Percentiles rank a stretch among this genome's conserved stretches.
phyloP scores from a whole-genome alignment of 345 rosid species.

The Hirschfeldia incana region DNA sequence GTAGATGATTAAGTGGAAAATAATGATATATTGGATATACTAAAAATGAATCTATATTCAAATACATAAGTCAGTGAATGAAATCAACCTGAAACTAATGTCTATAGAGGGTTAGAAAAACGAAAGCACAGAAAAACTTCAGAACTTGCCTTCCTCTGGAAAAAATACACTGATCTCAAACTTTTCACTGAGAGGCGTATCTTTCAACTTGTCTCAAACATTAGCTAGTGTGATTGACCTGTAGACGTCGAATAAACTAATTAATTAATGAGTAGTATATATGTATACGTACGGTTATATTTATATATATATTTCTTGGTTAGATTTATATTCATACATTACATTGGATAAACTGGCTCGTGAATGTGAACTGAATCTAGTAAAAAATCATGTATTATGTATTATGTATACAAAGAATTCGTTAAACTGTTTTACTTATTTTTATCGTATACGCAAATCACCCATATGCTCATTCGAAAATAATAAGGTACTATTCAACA shows the following conservation, averaged over 20 bases:
- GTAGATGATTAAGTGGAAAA: neutral
- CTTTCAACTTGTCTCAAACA: slow-evolving; percentile 1
- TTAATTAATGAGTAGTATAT: neutral
- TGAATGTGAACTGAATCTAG: neutral
- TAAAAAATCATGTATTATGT: neutral
- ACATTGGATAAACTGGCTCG: neutral
- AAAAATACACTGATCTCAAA: neutral
- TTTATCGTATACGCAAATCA: slow-evolving; percentile 8
- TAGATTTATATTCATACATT: neutral
- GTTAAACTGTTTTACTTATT: neutral
- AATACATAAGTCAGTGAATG: neutral
- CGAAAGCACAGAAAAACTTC: neutral
- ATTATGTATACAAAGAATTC: neutral
- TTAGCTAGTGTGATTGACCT: neutral
- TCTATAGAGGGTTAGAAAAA: neutral
- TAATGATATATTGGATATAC: neutral
- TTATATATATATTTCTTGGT: neutral
- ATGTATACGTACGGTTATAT: neutral
- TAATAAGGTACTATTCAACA: neutral
- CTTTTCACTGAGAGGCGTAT: neutral
- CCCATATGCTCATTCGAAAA: neutral
- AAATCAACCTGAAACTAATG: neutral
- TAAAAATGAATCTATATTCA: neutral
- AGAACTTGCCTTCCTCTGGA: neutral
- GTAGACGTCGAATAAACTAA: neutral